Base-by-base conservation (phyloP, 441 rosid genomes). In the Capsella rubella region DNA sequence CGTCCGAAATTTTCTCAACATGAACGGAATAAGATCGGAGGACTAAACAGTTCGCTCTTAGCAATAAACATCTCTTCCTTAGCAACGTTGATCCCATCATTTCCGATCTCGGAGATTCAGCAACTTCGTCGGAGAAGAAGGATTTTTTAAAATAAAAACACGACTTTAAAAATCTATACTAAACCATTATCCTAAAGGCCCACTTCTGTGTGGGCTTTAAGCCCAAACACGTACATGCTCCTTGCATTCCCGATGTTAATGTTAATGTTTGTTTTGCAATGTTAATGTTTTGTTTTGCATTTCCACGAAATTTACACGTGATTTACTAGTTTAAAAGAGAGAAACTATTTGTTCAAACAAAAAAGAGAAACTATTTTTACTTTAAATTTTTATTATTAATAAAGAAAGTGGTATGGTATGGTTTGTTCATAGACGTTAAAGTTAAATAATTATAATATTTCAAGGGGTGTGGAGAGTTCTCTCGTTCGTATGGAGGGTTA, bases 11-110 rank as follows among this genome's bases (percentile, higher is more conserved):
- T 64, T 55, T 39, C 35, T 31, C 55, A 47, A 67, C 14, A 62
- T 78, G 37, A 40, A 78, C 81, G 34, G 77, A 73, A 25, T 46
- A 58, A 13, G 71, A 82, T 72, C 82, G 84, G 50, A 78, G 51
- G 53, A 21, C 50, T 21, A 25, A 51, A 14, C 25, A 31, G 32
- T 65, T 74, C 31, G 25, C 5, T 52, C 46, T 69, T 31, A 4
- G 3, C 29, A 67, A 29, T 1, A 66, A 55, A 8, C 7, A 14
- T 46, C 18, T 52, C 16, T 31, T 67, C 69, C 56, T 60, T 6
- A 53, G 25, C 49, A 56, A 5, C 69, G 62, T 29, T 2, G 77
- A 69, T 8, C 31, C 5, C 62, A 72, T 49, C 45, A 51, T 78
- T 63, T 25, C 67, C 79, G 71, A 12, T 43, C 49, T 45, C 71